These are phyloP conservation scores for Castanospermum australe DNA, from an alignment of 306 rosid genomes.

Conservation along the genomic window DNA sequence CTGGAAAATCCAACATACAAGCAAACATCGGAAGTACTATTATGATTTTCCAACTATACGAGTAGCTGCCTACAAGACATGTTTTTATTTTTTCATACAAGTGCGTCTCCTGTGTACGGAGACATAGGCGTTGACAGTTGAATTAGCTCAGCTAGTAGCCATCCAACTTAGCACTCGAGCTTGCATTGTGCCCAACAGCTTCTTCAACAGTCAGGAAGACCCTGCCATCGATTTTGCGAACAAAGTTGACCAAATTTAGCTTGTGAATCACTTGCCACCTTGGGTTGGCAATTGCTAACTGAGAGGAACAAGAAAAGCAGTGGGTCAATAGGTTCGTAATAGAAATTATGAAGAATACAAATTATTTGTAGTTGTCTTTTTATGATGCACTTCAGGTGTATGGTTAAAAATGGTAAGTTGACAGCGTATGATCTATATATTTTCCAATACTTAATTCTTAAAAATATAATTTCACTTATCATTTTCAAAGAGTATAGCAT, in stretches of 20 bases:
- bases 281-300: constrained; percentile 76
- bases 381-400: neutral
- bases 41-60: neutral
- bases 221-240: constrained; percentile 50
- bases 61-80: neutral
- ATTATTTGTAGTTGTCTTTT: neutral
- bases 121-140: neutral
- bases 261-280: constrained; percentile 90
- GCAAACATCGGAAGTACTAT: neutral
- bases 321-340: neutral
- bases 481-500: neutral
- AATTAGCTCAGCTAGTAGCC: neutral
- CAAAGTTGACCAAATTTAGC: constrained; percentile 66
- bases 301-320: neutral
- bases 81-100: constrained; percentile 6
- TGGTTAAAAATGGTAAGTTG: too few relatives aligned
- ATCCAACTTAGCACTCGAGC: constrained; percentile 15
- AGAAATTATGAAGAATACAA: neutral
- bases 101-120: neutral
- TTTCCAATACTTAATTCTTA: too few relatives aligned
- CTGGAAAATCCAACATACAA: constrained; percentile 18
- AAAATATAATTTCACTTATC: too few relatives aligned
- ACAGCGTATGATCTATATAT: too few relatives aligned
- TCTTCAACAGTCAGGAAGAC: constrained; percentile 79
- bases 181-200: constrained; percentile 65